Conservation (phyloP, 75 land plant species). For the Picea sitchensis region DNA sequence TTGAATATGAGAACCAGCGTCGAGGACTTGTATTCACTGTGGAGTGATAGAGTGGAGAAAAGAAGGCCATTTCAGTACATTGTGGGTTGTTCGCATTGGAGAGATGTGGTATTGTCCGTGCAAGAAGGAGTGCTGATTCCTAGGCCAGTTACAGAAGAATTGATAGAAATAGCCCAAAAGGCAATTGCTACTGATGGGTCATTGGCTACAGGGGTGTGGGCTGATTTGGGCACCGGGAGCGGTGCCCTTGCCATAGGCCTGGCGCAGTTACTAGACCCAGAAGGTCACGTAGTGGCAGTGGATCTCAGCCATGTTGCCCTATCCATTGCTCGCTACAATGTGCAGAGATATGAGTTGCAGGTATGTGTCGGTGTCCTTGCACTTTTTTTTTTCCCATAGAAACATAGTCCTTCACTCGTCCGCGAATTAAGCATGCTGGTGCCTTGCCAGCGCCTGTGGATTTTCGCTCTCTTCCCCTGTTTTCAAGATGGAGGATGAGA, state of each 20-base stretch:
- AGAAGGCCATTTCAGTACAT: conserved; percentile 95
- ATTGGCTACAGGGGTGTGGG: conserved; percentile 72
- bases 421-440: too few species aligned
- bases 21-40: conserved; percentile 62
- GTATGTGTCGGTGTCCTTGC: conserved; percentile 29
- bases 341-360: conserved; percentile 73
- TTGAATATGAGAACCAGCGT: conserved; percentile 38
- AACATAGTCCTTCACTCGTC: background rate
- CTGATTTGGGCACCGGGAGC: conserved; percentile 96
- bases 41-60: conserved; percentile 74
- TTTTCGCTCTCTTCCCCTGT: too few species aligned
- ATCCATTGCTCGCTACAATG: conserved; percentile 70
- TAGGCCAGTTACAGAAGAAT: conserved; percentile 88
- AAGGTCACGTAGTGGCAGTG: conserved; percentile 72
- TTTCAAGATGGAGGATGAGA: too few species aligned
- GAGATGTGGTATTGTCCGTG: conserved; percentile 86
- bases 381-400: background rate
- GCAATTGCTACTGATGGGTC: conserved; percentile 24
- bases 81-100: conserved; percentile 96
- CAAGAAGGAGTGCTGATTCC: conserved; percentile 95
- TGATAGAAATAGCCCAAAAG: conserved; percentile 76
- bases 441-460: too few species aligned
- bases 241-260: conserved; percentile 92
- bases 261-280: conserved; percentile 44
- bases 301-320: conserved; percentile 80